Evolutionary conservation across 257 asterid genomes (phyloP).

Genomic region (Przewalskia tangutica): DNA sequence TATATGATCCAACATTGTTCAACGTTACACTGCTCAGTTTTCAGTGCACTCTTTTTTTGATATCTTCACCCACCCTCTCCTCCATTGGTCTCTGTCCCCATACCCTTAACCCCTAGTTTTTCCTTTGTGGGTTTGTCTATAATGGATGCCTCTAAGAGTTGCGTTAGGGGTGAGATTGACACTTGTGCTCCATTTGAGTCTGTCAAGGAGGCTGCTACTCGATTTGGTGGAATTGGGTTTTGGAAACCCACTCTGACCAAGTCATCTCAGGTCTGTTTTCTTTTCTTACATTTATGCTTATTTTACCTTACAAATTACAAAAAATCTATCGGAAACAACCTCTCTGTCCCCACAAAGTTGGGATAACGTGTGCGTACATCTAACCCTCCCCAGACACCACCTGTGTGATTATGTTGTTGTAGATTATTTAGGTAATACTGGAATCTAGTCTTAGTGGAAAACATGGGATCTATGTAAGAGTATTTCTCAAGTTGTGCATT

Average conservation of each 20-base stretch:
- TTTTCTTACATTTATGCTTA: neutral
- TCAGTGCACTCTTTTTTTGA: neutral
- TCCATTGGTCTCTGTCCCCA: neutral
- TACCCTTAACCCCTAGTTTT: neutral
- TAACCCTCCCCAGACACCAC: too few relatives aligned
- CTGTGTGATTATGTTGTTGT: too few relatives aligned
- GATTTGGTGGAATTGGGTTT: slow-evolving; percentile 89
- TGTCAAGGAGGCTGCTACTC: slow-evolving; percentile 78
- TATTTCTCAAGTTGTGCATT: neutral
- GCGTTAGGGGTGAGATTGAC: slow-evolving; percentile 57
- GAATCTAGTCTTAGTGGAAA: neutral
- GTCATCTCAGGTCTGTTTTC: slow-evolving; percentile 29
- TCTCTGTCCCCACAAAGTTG: too few relatives aligned
- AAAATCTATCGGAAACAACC: neutral
- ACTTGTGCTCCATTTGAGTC: slow-evolving; percentile 95
- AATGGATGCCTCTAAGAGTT: slow-evolving; percentile 1
- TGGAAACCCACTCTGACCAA: slow-evolving; percentile 67
- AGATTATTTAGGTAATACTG: neutral
- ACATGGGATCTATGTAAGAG: neutral
- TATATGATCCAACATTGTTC: neutral
- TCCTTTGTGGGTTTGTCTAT: neutral
- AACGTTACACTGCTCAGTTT: neutral
- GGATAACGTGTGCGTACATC: too few relatives aligned
- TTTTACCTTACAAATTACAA: neutral
- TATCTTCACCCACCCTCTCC: neutral